Base-by-base conservation (phyloP, 2,329 filamentous ascomycete genomes). In the Fusarium anthophilum region DNA sequence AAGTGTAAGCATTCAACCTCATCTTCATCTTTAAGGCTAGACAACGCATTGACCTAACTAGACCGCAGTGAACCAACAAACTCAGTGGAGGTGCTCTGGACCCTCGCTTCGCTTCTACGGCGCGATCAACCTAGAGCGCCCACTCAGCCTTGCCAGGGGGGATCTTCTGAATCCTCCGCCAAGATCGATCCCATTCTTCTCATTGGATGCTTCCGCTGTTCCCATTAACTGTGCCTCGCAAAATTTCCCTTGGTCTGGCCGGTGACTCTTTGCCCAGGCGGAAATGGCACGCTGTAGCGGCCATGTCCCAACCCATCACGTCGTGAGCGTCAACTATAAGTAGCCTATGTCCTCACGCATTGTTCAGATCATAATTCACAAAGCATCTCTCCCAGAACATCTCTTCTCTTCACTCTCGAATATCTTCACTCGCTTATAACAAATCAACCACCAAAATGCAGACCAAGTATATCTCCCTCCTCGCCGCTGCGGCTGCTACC, bases 401-500 rank as follows among this genome's bases (percentile, higher is more conserved):
- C 32, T 54, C 18, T 17, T 24, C 8, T 20, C 3, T 54, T 24
- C 35, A n/a, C 28, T 48, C 53, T 47, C 8, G 14, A 35, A 41
- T 41, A 41, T 13, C n/a, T 8, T n/a, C 61, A 41, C 26, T 60
- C 39, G 43, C 10, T 45, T 32, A 63, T 35, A 55, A 55, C 24
- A 37, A 39, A 48, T 15, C 50, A 48, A n/a, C 24, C 39, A 17
- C 8, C 55, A 59, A 70, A 3, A 73, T 73, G 71, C 45, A 73
- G 14, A 14, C 55, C 58, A 48, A 61, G 11, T 63, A 51, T 20
- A 55, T 73, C 39, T 26, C 66, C 15, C 15, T 72, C 20, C 48
- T 74, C 14, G 68, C 68, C 41, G 72, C 69, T 20, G 39, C 59
- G 17, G 72, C 72, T 39, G 67, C 53, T 28, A 48, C 59, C 13